A percentile compares a stretch with the other conserved stretches of the same genome.
phyloP scores from a whole-genome alignment of 768 basidiomycete genomes.

The Russula abietina region DNA sequence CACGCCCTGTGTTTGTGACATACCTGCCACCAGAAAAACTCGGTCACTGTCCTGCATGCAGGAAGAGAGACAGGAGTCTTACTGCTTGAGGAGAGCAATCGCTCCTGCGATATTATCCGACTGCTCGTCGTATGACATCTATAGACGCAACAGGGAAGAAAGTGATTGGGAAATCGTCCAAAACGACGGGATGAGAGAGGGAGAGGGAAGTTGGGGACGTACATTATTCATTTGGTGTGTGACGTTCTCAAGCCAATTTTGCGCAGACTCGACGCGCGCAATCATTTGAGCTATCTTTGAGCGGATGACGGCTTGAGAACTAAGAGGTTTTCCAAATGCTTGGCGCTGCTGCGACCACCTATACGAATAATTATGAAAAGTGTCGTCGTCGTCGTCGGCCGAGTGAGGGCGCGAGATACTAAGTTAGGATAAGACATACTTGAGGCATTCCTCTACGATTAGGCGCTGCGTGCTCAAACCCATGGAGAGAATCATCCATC shows the following conservation, averaged over 20 bases:
- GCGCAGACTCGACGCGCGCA: slow-evolving; percentile 75
- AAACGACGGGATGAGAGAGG: background rate
- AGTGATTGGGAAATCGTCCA: background rate
- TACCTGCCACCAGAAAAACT: slow-evolving; percentile 39
- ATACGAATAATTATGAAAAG: background rate
- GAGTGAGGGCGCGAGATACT: background rate
- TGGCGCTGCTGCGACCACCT: slow-evolving; percentile 87
- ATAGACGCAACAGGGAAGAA: slow-evolving; percentile 21
- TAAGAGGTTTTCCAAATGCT: slow-evolving; percentile 85
- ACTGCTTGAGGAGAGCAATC: slow-evolving; percentile 88
- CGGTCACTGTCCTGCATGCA: slow-evolving; percentile 6
- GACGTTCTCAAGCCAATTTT: slow-evolving; percentile 85
- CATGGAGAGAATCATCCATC: slow-evolving; percentile 78
- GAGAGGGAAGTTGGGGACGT: slow-evolving; percentile 19
- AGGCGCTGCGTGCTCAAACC: slow-evolving; percentile 71
- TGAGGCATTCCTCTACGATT: slow-evolving; percentile 85
- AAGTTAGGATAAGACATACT: slow-evolving; percentile 41
- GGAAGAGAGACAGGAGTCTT: slow-evolving; percentile 29
- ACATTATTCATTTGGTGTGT: slow-evolving; percentile 93
- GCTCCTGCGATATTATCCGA: slow-evolving; percentile 82
- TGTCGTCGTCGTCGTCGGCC: slow-evolving; percentile 8
- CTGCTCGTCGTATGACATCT: slow-evolving; percentile 86
- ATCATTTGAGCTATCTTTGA: slow-evolving; percentile 88
- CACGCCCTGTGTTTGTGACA: slow-evolving; percentile 58
- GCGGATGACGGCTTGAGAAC: slow-evolving; percentile 79